phyloP scores from a whole-genome alignment of 2,329 filamentous ascomycete species.

The Dryadomyces quercus-mongolicae region DNA sequence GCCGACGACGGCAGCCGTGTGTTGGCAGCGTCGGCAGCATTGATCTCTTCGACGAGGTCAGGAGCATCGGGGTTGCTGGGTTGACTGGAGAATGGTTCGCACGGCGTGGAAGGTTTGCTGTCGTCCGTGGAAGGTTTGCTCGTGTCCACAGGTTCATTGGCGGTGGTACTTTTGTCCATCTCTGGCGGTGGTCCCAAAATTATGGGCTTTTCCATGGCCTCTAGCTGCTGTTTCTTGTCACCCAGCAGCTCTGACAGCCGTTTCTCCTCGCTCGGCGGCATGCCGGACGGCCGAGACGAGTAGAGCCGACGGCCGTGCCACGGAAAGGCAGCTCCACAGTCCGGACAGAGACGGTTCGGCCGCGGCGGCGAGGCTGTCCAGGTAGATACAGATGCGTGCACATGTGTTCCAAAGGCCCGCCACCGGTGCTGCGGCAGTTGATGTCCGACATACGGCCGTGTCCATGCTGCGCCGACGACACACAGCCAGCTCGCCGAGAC shows the following conservation, averaged over 20 bases:
- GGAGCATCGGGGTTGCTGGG: no score
- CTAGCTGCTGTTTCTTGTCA: not conserved
- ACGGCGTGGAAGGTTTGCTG: no score
- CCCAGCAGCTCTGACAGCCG: not conserved
- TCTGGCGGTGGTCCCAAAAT: no score
- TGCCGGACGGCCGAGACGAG: not conserved
- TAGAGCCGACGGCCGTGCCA: not conserved
- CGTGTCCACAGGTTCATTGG: no score
- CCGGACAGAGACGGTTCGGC: not conserved
- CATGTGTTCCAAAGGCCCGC: not conserved
- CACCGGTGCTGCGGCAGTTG: not conserved
- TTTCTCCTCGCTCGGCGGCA: not conserved
- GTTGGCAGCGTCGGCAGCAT: not conserved
- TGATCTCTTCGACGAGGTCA: not conserved
- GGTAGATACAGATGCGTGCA: not conserved
- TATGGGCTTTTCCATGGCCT: not conserved
- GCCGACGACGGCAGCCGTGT: slow-evolving; percentile 29
- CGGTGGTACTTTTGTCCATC: no score
- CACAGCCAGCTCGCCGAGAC: not conserved
- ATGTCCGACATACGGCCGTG: not conserved
- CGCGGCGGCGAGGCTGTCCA: not conserved
- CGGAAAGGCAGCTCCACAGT: not conserved
- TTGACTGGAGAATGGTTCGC: no score
- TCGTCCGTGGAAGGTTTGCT: no score
- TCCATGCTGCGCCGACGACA: not conserved